Conservation (phyloP, 176 grass and related monocot genomes). For the Oryza coarctata region DNA sequence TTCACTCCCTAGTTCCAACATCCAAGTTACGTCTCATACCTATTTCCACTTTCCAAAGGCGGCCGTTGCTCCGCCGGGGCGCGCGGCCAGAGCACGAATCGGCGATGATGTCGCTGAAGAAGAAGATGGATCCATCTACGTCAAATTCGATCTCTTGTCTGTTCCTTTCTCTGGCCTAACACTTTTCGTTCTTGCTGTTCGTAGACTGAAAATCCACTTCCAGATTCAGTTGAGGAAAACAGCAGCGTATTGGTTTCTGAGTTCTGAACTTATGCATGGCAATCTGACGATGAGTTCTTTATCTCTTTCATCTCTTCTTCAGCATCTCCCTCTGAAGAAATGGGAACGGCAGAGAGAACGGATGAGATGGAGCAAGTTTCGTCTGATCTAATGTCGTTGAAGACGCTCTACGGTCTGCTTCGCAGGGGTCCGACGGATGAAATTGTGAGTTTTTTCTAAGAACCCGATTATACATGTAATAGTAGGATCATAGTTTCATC, state of each 20-base stretch:
- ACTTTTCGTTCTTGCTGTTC: not conserved
- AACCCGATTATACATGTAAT: not conserved
- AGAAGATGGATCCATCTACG: not conserved
- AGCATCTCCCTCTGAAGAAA: not conserved
- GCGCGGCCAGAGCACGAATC: too few species aligned
- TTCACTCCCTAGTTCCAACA: too few species aligned
- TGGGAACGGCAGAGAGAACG: slow-evolving; percentile 9
- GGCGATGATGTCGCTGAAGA: not conserved
- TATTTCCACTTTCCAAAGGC: too few species aligned
- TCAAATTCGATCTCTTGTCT: not conserved
- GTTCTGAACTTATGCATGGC: not conserved
- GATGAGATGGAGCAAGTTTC: slow-evolving; percentile 31
- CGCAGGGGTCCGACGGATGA: not conserved
- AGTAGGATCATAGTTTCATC: not conserved
- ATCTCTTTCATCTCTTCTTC: not conserved
- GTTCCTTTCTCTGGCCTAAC: not conserved
- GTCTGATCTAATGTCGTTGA: slow-evolving; percentile 57
- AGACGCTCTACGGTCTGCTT: slow-evolving; percentile 64
- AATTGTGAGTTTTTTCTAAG: slow-evolving; percentile 22
- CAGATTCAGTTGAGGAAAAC: not conserved
- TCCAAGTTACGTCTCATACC: too few species aligned
- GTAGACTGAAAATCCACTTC: too few species aligned
- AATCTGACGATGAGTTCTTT: not conserved
- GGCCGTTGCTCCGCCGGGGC: too few species aligned
- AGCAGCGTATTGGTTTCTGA: not conserved